Conservation (phyloP, 2,329 filamentous ascomycete species). For the Paracamarosporium sp. region DNA sequence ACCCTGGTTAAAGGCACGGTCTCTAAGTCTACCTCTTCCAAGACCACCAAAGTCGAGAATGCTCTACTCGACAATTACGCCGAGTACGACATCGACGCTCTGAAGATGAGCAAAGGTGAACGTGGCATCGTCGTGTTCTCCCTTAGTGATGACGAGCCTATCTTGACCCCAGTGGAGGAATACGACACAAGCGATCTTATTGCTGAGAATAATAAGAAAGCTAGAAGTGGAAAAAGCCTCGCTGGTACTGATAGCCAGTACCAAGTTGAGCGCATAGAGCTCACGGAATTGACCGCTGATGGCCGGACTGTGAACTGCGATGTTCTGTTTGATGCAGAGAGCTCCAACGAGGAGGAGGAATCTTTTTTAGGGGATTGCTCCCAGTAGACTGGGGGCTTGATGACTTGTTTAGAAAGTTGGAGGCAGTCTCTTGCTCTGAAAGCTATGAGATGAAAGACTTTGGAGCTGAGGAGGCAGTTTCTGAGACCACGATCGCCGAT, state of each 20-base stretch:
- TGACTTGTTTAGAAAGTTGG: neutral
- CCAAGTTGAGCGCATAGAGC: neutral
- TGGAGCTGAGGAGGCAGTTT: neutral
- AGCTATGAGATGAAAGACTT: neutral
- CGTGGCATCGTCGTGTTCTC: neutral
- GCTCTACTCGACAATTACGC: neutral
- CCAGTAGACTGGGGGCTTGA: neutral
- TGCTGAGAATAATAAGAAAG: neutral
- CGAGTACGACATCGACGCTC: neutral
- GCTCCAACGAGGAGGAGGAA: neutral
- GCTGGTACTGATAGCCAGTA: neutral
- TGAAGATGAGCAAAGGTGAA: neutral
- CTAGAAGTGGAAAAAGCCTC: neutral
- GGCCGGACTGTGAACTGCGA: neutral
- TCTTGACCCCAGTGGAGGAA: neutral
- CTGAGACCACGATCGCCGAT: neutral
- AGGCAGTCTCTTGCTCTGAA: neutral
- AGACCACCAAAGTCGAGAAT: neutral
- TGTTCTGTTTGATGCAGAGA: constrained; percentile 7
- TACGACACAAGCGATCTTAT: neutral
- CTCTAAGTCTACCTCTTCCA: neutral
- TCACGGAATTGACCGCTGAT: neutral
- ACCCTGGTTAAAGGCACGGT: neutral
- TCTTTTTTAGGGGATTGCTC: constrained; percentile 4
- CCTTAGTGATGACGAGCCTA: neutral